Evolutionary conservation across 306 rosid genomes (phyloP), one percentile per base, ranked within the genome.

Genomic region (Rubus idaeus): DNA sequence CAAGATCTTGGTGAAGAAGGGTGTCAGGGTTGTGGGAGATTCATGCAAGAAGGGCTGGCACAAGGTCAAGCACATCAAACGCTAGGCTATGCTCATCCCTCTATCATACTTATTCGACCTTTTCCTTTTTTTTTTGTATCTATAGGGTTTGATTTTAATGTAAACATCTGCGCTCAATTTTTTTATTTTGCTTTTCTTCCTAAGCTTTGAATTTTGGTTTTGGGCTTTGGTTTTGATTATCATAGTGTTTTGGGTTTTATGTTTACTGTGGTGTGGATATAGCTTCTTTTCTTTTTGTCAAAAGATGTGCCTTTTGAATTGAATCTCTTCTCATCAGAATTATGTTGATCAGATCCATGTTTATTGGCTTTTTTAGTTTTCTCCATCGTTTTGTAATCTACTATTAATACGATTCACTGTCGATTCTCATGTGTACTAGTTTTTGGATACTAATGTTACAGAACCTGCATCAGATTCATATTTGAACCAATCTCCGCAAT

Each of bases 1-100:
- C 66, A 87, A 83, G 86, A 26, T 1, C 42, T 60, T 91, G 3
- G 68, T 93, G 41, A 81, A 76, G 77, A 93, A 83, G 74, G 96
- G 98, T 1, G 86, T 88, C 45, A 90, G 69, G 84, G 35, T 87
- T 55, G 96, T 91, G 0, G 91, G 93, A 49, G 63, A 88, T n/a
- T 81, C 98, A 16, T 89, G 90, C 90, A 93, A 83, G 89, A 93
- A 88, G 78, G 93, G 98, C 1, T 91, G 97, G 98, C 5, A 16
- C 74, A 93, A 84, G 84, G 83, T 93, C 73, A 91, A 74, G 91
- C 80, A 88, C 55, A 56, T 87, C 65, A 89, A 82, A 65, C 74
- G 88, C 72, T 85, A 80, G 87, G 87, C 66, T 18, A 41, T 53
- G 35, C 6, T 17, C 7, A 6, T 41, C 50, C 9, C 20, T 30